Evolutionary conservation across 768 basidiomycete genomes (phyloP), one percentile per base, ranked within the genome.

Genomic region (Naganishia randhawae): DNA sequence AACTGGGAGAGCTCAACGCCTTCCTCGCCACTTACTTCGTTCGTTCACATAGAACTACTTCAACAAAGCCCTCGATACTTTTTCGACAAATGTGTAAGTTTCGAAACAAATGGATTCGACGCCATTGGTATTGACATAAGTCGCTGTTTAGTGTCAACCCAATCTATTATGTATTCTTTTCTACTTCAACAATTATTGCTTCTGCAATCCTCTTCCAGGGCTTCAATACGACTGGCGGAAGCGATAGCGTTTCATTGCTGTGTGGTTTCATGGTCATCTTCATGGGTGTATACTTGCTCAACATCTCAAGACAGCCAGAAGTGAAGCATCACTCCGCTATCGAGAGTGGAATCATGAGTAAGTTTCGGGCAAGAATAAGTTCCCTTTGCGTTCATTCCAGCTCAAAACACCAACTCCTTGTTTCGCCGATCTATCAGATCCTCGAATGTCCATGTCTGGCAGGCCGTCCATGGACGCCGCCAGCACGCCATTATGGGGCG

Each of bases 181-280:
- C 92, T 19, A 90, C 90, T 1, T 88, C 89, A 5, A 97, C 94
- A 53, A 89, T 95, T 76, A 83, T 96, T 50, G 92, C 96, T 0
- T 96, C 92, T 69, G 85, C 96, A 69, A 95, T 99, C 74, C 85
- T 99, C 70, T 97, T 98, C 85, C 90, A 93, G 83, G 96, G 96
- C 0, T 89, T 98, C 83, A 92, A 97, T 81, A 97, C 92, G 6
- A 86, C 87, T 31, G 87, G 86, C 68, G 87, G 85, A 14, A 85
- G 85, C 27, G 90, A 92, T 77, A 92, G 91, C 35, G 74, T 94
- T 33, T 94, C 92, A 1, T 87, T 99, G 33, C 82, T 98, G 66
- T 85, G 87, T 57, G 96, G 96, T 50, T 95, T 98, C 80, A 82
- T 89, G 73, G 86, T 91, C 74, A 99, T 92, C 62, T 98, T 96